Conservation (phyloP, 257 asterid species). For the Nicotiana tomentosiformis region DNA sequence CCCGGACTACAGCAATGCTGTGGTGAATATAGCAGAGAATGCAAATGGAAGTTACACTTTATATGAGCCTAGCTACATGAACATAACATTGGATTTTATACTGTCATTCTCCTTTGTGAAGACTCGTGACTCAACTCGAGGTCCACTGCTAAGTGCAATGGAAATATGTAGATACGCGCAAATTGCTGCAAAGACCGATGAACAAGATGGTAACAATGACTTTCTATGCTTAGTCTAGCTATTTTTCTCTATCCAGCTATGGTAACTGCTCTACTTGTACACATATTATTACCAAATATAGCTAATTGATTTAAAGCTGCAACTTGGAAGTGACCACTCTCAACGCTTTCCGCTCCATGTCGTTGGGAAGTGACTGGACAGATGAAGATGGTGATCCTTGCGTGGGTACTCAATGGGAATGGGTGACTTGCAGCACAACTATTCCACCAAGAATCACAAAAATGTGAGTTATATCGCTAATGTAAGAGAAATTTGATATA, state of each 20-base stretch:
- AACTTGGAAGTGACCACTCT: conserved; percentile 53
- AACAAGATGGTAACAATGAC: conserved; percentile 55
- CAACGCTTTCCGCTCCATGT: conserved; percentile 42
- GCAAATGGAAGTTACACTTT: conserved; percentile 87
- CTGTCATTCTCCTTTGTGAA: conserved; percentile 68
- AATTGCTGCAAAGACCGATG: conserved; percentile 67
- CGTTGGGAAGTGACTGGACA: conserved; percentile 39
- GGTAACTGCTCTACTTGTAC: not conserved
- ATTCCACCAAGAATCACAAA: conserved; percentile 75
- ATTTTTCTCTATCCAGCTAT: not conserved
- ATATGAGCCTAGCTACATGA: conserved; percentile 97
- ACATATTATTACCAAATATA: not conserved
- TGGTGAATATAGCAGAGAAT: conserved; percentile 89
- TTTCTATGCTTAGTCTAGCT: not conserved
- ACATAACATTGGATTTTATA: conserved; percentile 68
- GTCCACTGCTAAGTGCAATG: conserved; percentile 81
- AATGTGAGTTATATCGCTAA: conserved; percentile 47
- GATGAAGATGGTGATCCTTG: conserved; percentile 85
- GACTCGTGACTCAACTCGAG: conserved; percentile 72
- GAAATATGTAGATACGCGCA: conserved; percentile 74
- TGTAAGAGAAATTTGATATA: not conserved
- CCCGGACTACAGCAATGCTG: conserved; percentile 88
- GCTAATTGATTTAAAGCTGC: conserved; percentile 24
- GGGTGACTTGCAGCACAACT: conserved; percentile 74
- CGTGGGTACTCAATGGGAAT: conserved; percentile 71